Base-by-base conservation (phyloP, 768 basidiomycete species). In the Xerocomellus chrysenteron region DNA sequence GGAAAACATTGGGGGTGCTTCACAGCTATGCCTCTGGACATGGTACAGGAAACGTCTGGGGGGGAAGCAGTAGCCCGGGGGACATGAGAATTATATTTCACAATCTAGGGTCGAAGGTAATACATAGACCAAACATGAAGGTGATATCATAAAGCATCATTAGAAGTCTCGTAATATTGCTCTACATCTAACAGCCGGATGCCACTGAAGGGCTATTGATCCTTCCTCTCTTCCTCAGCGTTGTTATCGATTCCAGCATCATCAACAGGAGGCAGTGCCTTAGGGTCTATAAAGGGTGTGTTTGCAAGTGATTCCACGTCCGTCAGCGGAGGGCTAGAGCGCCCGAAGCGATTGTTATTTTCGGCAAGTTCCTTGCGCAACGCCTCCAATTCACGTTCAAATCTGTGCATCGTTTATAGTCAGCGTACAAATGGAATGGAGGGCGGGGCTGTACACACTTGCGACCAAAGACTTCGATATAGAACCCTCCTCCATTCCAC, bases 401-500 rank as follows among this genome's bases (percentile, higher is more conserved):
- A 97, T 70, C 94, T 95, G 62, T 1, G 47, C 28, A 50, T 39
- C 42, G 52, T 50, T 57, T 21, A 30, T 21, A 52, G 46, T 65
- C 36, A 60, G 53, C 26, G 17, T 45, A 35, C 45, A 50, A 11
- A 28, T 19, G 30, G 42, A 42, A 53, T 11, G n/a, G 4, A 28
- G 11, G 35, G 24, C 16, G 26, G 58, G 58, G 56, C 55, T 56
- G 48, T 26, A 82, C 92, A 63, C 60, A 95, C 94, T 97, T 96
- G 75, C 94, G 85, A 30, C 94, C 94, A 68, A 96, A 97, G 19
- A 97, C 94, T 70, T 97, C 94, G 52, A 97, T 94, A 70, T 97
- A 97, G 78, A 87, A 97, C 2, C 91, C 92, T 24, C 90, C 94
- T 11, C 95, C 95, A 68, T 98, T 98, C 94, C 94, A 98, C 0